Evolutionary conservation across 345 rosid species (phyloP).

Genomic region (Nephelium lappaceum): DNA sequence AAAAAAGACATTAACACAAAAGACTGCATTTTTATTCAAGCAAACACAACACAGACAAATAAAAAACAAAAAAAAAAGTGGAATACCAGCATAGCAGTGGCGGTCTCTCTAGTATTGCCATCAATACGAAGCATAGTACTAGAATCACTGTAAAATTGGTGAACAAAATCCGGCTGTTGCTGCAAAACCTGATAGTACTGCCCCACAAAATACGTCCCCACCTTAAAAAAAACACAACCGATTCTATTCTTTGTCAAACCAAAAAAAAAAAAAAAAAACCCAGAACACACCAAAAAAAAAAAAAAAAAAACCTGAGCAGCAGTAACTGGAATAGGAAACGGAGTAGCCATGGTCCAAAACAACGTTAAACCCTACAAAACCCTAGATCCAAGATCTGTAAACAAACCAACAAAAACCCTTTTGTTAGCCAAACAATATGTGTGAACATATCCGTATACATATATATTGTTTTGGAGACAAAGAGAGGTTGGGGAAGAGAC

Average conservation of each 20-base stretch:
- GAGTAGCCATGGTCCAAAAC: conserved; percentile 37
- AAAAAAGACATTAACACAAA: background rate
- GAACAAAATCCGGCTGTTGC: conserved; percentile 43
- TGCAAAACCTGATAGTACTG: conserved; percentile 52
- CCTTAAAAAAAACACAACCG: conserved; percentile 30
- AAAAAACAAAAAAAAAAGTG: background rate
- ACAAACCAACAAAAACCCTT: conserved; percentile 11
- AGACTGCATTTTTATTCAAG: background rate
- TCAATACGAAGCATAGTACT: conserved; percentile 56
- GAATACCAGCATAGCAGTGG: conserved; percentile 45
- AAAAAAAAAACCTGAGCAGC: conserved; percentile 48
- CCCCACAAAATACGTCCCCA: conserved; percentile 55
- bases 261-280: background rate
- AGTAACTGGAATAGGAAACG: conserved; percentile 45
- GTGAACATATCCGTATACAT: background rate
- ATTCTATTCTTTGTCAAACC: background rate
- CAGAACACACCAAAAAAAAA: background rate
- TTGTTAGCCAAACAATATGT: background rate
- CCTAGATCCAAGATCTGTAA: conserved; percentile 34
- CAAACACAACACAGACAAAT: background rate
- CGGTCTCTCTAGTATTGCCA: conserved; percentile 40
- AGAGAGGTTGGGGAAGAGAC: conserved; percentile 3
- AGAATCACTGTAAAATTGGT: conserved; percentile 51
- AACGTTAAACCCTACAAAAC: conserved; percentile 33
- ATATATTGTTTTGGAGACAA: background rate